Conservation (phyloP, 352 stramenopile species). For the Globisporangium viniferum region DNA sequence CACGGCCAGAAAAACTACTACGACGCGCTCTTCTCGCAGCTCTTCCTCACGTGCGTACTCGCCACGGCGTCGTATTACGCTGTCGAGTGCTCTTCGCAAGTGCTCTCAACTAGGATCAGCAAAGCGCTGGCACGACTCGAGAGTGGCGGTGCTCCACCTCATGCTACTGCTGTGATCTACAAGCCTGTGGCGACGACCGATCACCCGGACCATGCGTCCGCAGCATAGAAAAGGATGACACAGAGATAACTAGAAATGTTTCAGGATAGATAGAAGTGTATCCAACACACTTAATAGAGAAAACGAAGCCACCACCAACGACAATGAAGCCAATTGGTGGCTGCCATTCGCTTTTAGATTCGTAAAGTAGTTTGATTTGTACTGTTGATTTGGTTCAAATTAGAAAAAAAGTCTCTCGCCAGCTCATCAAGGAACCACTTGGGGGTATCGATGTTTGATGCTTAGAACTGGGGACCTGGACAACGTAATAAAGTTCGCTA, state of each 20-base stretch:
- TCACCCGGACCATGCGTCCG: background rate
- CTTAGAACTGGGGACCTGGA: background rate
- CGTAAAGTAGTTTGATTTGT: too few species aligned
- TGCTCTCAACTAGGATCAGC: slow-evolving; percentile 27
- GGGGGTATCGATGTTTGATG: background rate
- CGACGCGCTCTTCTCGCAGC: slow-evolving; percentile 4
- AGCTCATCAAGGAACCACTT: too few species aligned
- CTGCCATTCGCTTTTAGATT: too few species aligned
- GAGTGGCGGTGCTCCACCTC: background rate
- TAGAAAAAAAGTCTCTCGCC: too few species aligned
- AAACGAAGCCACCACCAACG: background rate
- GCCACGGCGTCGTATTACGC: slow-evolving; percentile 33
- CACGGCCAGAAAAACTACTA: slow-evolving; percentile 21
- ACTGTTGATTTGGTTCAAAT: too few species aligned
- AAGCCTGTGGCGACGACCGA: background rate
- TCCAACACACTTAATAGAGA: background rate
- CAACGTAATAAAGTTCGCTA: background rate
- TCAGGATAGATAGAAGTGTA: background rate
- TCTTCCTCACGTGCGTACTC: slow-evolving; percentile 24
- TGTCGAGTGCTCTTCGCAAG: slow-evolving; percentile 41
- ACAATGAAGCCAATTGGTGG: too few species aligned
- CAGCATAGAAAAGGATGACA: background rate
- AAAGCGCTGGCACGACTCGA: slow-evolving; percentile 5
- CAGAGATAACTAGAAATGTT: background rate
- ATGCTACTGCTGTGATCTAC: background rate